Conservation (phyloP, 176 grass and related monocot genomes). For the Eremochloa ophiuroides region DNA sequence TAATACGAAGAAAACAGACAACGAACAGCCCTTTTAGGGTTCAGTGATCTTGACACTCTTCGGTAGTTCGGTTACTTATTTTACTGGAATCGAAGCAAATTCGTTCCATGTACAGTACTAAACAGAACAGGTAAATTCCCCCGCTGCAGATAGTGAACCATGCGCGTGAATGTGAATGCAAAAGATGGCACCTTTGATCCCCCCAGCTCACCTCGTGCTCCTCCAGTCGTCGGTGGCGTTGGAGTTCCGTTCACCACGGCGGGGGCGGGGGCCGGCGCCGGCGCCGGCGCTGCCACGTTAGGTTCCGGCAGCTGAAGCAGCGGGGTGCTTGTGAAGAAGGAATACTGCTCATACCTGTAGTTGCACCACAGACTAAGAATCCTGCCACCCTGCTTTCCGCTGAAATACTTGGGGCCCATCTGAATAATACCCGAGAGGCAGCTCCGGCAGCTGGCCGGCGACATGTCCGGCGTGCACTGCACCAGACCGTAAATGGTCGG, state of each 20-base stretch:
- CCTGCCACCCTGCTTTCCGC: not conserved
- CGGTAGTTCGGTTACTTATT: not conserved
- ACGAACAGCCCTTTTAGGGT: not conserved
- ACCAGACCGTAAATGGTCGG: slow-evolving; percentile 38
- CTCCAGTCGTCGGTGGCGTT: not conserved
- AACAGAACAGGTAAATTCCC: not conserved
- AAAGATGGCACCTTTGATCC: not conserved
- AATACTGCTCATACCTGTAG: slow-evolving; percentile 22
- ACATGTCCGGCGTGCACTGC: slow-evolving; percentile 60
- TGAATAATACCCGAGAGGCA: not conserved
- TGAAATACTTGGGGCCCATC: not conserved
- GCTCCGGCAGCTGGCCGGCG: slow-evolving; percentile 10
- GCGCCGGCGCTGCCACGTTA: not conserved
- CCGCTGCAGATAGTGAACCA: not conserved
- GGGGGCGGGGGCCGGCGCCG: not conserved
- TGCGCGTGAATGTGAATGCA: not conserved
- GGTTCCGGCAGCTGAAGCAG: slow-evolving; percentile 29
- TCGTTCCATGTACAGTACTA: not conserved
- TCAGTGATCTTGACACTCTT: not conserved
- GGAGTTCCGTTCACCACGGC: not conserved
- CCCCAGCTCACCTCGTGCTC: not conserved
- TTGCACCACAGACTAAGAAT: not conserved
- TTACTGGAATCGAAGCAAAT: not conserved
- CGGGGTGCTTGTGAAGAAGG: not conserved
- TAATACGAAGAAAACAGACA: not conserved